phyloP scores from a whole-genome alignment of 148 eudicot genomes.

The Amaranthus palmeri region DNA sequence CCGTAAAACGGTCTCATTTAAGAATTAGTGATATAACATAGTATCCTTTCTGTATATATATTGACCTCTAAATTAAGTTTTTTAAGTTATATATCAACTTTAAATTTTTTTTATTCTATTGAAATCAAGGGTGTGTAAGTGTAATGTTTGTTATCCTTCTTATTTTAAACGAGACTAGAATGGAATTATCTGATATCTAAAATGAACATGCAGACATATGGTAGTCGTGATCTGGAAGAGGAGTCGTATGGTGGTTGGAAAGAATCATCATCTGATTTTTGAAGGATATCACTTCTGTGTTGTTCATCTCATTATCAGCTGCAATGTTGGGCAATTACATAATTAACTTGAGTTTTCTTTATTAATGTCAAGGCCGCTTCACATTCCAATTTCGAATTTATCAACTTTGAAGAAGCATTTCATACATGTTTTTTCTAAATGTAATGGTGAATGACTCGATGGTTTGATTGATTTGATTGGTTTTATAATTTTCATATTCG shows the following conservation, averaged over 20 bases:
- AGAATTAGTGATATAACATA: too few relatives aligned
- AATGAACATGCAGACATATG: constrained; percentile 24
- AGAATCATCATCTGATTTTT: constrained; percentile 34
- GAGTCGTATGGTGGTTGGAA: constrained; percentile 73
- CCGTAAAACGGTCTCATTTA: too few relatives aligned
- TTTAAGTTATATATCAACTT: too few relatives aligned
- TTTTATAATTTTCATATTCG: neutral
- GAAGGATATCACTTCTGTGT: neutral
- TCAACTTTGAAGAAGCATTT: neutral
- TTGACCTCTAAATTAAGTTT: too few relatives aligned
- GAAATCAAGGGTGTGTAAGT: too few relatives aligned
- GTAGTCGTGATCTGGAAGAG: constrained; percentile 28
- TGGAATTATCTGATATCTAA: too few relatives aligned
- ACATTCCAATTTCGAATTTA: neutral
- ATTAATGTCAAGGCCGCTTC: neutral
- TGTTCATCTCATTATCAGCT: neutral
- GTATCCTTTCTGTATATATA: too few relatives aligned
- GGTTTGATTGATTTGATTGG: neutral
- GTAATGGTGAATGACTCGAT: neutral
- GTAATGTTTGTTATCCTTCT: too few relatives aligned
- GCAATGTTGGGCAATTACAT: neutral
- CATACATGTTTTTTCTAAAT: neutral
- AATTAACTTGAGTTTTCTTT: neutral
- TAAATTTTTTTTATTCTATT: too few relatives aligned
- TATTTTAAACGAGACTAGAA: too few relatives aligned